phyloP scores from a whole-genome alignment of 257 asterid species.

The Solanum lycopersicoides region DNA sequence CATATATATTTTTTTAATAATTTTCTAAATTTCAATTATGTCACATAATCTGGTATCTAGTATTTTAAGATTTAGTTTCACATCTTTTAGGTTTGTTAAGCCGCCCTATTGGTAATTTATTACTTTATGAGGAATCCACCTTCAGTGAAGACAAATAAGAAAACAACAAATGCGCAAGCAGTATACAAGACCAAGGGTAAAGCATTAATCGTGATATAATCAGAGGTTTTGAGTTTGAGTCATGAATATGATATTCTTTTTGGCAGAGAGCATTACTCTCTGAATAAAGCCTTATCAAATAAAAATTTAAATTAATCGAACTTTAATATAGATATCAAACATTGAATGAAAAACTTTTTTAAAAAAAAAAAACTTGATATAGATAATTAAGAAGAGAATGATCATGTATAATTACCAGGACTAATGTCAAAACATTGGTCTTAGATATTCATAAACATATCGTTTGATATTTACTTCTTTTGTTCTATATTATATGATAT shows the following conservation, averaged over 20 bases:
- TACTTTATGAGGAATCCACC: background rate
- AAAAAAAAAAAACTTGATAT: background rate
- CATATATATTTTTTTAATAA: too few species aligned
- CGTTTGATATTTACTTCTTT: background rate
- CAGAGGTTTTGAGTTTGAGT: fast-evolving
- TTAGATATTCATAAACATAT: background rate
- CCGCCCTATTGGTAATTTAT: background rate
- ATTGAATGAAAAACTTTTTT: too few species aligned
- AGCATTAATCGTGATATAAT: background rate
- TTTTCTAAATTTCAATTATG: too few species aligned
- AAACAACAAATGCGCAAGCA: background rate
- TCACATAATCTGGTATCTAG: too few species aligned
- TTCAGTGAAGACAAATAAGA: background rate
- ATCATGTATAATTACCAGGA: background rate
- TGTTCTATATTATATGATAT: background rate
- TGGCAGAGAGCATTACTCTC: too few species aligned
- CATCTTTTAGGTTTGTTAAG: background rate
- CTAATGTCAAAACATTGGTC: too few species aligned
- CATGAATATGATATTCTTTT: too few species aligned
- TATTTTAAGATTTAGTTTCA: background rate
- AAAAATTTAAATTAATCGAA: too few species aligned
- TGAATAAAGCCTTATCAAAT: too few species aligned
- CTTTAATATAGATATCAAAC: too few species aligned
- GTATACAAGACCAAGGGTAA: background rate
- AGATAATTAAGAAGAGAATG: background rate